Base-by-base conservation (phyloP, 768 basidiomycete species). In the Grammothele lineata region DNA sequence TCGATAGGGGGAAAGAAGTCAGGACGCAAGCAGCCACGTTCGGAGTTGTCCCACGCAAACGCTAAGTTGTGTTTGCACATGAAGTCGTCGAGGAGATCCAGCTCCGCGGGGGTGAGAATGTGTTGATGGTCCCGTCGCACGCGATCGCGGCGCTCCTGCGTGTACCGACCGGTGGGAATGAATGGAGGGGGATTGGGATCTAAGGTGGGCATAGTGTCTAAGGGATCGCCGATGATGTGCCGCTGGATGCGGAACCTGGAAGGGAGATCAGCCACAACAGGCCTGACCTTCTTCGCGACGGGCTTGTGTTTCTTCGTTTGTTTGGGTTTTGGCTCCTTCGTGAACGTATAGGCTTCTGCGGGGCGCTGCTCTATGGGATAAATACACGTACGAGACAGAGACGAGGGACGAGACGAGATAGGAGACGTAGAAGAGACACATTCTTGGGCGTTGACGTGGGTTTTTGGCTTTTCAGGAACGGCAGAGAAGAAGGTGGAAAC, bases 21-120 rank as follows among this genome's bases (percentile, higher is more conserved):
- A 7, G 7, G 8, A 14, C 27, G 8, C 43, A 72, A 71, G 0
- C 34, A 27, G 1, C 74, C 70, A 10, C 59, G 54, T 40, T 75
- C 67, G 0, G 25, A 2, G 4, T 73, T 65, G 0, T 62, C 47
- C 70, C 67, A 76, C 0, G 72, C 69, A 17, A 76, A 67, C 0
- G 47, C 68, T 0, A 24, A n/a, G 15, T 45, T 37, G 35, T 45
- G 21, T 69, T 55, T 30, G 8, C 7, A 7, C 8, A 7, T 7
- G 27, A 30, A 14, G 8, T 7, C 7, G 25, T 69, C 58, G 1
- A 65, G 27, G 3, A 73, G 46, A 8, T 59, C 58, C 2, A 45
- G 41, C 37, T 72, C 69, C 17, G 65, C 66, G 0, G 57, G 52
- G 54, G 42, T 61, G 0, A 75, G 59, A 35, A 73, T 72, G 4